Evolutionary conservation across 805 yeast species (phyloP).

Genomic region (Suhomyces vadensis): DNA sequence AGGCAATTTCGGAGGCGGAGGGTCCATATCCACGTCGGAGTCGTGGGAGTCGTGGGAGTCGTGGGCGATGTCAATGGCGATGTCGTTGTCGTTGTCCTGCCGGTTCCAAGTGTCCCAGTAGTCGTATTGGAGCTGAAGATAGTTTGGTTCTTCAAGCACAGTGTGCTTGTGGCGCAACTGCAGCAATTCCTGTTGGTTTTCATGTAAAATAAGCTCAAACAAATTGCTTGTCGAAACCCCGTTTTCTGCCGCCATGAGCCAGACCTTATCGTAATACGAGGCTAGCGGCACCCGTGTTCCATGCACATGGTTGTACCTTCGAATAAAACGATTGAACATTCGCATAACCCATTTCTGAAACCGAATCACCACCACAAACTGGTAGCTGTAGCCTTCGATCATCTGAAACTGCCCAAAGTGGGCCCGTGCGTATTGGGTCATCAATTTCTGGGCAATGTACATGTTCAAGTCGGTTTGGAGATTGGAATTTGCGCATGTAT

Average conservation of each 20-base stretch:
- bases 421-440: constrained; percentile 22
- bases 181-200: constrained; percentile 24
- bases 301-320: constrained; percentile 25
- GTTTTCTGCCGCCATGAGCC: constrained; percentile 22
- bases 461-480: constrained; percentile 14
- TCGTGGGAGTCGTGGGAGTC: too few species aligned
- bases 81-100: too few species aligned
- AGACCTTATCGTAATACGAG: constrained; percentile 23
- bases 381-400: constrained; percentile 27
- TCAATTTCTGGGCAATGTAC: constrained; percentile 25
- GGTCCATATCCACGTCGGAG: background rate
- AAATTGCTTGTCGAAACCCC: constrained; percentile 24
- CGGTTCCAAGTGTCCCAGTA: constrained; percentile 2
- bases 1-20: too few species aligned
- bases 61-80: too few species aligned
- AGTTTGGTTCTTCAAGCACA: background rate
- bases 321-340: constrained; percentile 36
- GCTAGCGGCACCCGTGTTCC: constrained; percentile 19
- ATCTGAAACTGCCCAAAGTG: constrained; percentile 21
- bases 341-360: constrained; percentile 39
- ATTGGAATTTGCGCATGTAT: constrained; percentile 9
- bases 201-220: constrained; percentile 25
- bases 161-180: constrained; percentile 14
- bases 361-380: constrained; percentile 23
- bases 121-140: background rate